Base-by-base conservation (phyloP, 2,329 filamentous ascomycete genomes). In the Scytalidium lignicola region DNA sequence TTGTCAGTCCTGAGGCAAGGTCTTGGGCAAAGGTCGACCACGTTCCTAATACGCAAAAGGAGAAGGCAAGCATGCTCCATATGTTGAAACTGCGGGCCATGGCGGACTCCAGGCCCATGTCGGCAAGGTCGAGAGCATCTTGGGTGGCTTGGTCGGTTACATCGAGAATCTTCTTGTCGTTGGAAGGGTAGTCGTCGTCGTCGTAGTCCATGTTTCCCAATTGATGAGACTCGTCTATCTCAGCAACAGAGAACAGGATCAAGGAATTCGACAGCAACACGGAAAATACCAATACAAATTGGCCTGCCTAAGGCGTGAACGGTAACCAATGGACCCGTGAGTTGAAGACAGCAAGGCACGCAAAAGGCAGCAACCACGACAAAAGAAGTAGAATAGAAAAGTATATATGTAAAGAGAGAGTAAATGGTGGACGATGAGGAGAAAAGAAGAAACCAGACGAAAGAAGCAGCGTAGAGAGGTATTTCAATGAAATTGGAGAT, bases 1-100 rank as follows among this genome's bases (percentile, higher is more conserved):
- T 78, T n/a, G 68, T 71, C 29, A 82, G 67, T 5, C 77, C 78
- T 51, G 70, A 76, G 49, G 67, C 68, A 6, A 76, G 65, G 41
- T 70, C 72, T 58, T 80, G 76, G 0, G 78, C 78, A 52, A 80
- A 76, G 1, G 76, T 80, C 0, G 75, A 76, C 70, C 77, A 82
- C 3, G 78, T 81, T 50, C 78, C 78, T 23, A 81, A 66, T 13
- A 82, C 75, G 50, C 72, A 77, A 51, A 82, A 79, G 22, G 78
- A 74, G 18, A 82, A 68, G 18, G 75, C 73, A 10, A 82, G 67
- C 75, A 82, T 79, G 61, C 75, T 79, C 73, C 71, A 74, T 6
- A 73, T 62, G 59, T 69, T 70, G 59, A 82, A 81, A 55, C 80
- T 71, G 12, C 70, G 66, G 9, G 64, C 63, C 26, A 74, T 57